Evolutionary conservation across 768 basidiomycete genomes (phyloP).

Genomic region (Daedalea quercina): DNA sequence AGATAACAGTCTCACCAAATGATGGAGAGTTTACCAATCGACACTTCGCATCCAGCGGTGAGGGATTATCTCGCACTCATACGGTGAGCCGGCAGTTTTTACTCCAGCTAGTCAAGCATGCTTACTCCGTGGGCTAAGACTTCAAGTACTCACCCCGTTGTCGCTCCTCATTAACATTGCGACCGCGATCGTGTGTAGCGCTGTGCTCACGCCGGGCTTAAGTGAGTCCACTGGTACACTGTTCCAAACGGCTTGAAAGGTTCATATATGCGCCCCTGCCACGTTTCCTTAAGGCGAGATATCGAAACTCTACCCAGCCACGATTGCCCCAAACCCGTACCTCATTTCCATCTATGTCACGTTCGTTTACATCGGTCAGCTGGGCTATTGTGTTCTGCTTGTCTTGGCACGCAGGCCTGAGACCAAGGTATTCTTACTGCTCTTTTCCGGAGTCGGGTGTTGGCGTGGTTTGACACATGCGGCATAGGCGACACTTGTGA

Average conservation of each 20-base stretch:
- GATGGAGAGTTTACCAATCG: slow-evolving; percentile 42
- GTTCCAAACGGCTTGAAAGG: not conserved
- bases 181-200: slow-evolving; percentile 58
- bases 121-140: slow-evolving; percentile 27
- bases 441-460: not conserved
- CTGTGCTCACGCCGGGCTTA: slow-evolving; percentile 61
- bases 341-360: slow-evolving; percentile 57
- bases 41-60: slow-evolving; percentile 49
- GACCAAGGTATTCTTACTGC: slow-evolving; percentile 51
- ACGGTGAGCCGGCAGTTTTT: slow-evolving; percentile 28
- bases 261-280: not conserved
- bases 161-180: slow-evolving; percentile 79
- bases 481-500: slow-evolving; percentile 52
- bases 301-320: slow-evolving; percentile 48
- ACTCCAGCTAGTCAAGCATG: not conserved
- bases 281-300: slow-evolving; percentile 35
- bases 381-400: slow-evolving; percentile 81
- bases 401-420: slow-evolving; percentile 65
- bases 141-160: slow-evolving; percentile 85
- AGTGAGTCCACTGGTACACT: slow-evolving; percentile 23
- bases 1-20: too few species aligned
- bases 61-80: slow-evolving; percentile 62
- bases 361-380: slow-evolving; percentile 54
- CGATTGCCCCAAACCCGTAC: slow-evolving; percentile 60
- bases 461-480: slow-evolving; percentile 1